Conservation (phyloP, 257 asterid genomes). For the Solanum appendiculatum region DNA sequence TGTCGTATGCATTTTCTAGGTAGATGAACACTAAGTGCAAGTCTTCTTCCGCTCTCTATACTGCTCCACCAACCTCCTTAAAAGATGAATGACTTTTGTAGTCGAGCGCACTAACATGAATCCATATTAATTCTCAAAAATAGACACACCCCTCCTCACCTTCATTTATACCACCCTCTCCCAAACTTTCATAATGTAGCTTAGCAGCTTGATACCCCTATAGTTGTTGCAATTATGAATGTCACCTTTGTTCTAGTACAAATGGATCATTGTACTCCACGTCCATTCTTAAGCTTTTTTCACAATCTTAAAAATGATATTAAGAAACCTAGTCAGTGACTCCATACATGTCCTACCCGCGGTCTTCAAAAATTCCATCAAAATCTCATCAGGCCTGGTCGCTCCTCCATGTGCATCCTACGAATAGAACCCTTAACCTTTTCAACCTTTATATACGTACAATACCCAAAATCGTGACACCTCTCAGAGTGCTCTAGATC, state of each 20-base stretch:
- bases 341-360: not conserved
- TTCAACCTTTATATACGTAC: not conserved
- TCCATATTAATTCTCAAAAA: not conserved
- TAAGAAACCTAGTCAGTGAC: too few species aligned
- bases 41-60: not conserved
- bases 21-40: not conserved
- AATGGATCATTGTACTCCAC: not conserved
- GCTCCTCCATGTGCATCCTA: not conserved
- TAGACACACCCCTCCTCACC: not conserved
- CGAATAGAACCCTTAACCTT: not conserved
- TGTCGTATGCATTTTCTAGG: not conserved
- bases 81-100: not conserved
- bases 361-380: not conserved
- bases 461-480: not conserved
- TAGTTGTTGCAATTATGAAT: not conserved
- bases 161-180: not conserved
- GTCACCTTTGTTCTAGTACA: not conserved
- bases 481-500: not conserved
- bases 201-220: not conserved
- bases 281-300: not conserved
- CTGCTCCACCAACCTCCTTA: not conserved
- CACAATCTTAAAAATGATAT: not conserved
- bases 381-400: not conserved
- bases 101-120: not conserved
- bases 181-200: not conserved